Conservation (phyloP, 1,284 basidiomycete genomes). For the Rhodotorula sp. region DNA sequence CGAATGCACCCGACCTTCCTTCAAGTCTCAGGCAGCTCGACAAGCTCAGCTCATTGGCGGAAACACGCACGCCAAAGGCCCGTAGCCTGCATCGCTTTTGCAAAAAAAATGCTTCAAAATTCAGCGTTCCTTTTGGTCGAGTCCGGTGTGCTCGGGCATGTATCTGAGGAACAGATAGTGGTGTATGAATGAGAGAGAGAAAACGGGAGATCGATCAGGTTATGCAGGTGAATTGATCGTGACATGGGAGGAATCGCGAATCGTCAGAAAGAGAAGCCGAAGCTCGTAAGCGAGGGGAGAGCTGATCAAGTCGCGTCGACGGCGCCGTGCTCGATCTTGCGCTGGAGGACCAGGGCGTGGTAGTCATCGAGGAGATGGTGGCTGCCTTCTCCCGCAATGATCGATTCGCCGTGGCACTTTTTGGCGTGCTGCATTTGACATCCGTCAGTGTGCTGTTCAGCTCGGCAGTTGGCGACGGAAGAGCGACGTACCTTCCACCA, state of each 20-base stretch:
- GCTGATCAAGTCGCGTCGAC: not conserved
- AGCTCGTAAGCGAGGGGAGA: not conserved
- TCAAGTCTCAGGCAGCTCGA: too few species aligned
- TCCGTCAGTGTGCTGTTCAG: not conserved
- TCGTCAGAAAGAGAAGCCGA: not conserved
- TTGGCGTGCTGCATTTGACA: slow-evolving; percentile 26
- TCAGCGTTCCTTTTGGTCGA: not conserved
- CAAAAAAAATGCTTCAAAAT: too few species aligned
- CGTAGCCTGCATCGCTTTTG: too few species aligned
- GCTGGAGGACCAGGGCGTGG: slow-evolving; percentile 23
- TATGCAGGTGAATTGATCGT: not conserved
- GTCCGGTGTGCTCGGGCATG: not conserved
- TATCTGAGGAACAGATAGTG: not conserved
- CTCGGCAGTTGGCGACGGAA: not conserved
- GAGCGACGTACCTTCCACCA: slow-evolving; percentile 39
- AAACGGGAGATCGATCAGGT: not conserved
- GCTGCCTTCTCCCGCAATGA: slow-evolving; percentile 59
- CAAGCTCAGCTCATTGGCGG: too few species aligned
- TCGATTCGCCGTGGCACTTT: slow-evolving; percentile 51
- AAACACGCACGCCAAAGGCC: too few species aligned
- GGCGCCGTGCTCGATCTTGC: slow-evolving; percentile 18
- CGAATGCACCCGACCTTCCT: too few species aligned
- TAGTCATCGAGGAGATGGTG: slow-evolving; percentile 55
- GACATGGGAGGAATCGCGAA: too few species aligned
- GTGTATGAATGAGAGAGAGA: not conserved